Evolutionary conservation across 192 early-diverging fungal genomes (phyloP), one percentile per base, ranked within the genome.

Genomic region (Dispira parvispora): DNA sequence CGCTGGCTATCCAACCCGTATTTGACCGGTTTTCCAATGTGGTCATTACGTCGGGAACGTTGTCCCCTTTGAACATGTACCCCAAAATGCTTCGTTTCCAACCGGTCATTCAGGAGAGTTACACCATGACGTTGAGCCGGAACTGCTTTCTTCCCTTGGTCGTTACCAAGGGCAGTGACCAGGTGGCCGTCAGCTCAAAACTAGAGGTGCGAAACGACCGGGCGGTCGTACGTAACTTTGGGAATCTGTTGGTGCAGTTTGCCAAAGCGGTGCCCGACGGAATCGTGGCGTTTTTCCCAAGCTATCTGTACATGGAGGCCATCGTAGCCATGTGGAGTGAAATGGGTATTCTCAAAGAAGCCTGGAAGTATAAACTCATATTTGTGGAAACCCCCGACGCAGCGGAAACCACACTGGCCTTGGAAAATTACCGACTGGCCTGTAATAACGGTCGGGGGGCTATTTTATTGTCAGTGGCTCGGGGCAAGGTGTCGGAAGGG

Each of bases 361-460:
- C 94, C 42, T 86, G 94, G 78, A 97, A 94, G 68, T 83, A 91
- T 68, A 99, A 99, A 73, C 77, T 99, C 21, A 92, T 99, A n/a
- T 97, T 98, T 72, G 92, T 99, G 50, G 97, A 99, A 67, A 99
- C 97, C 6, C 97, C 97, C 3, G 95, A 98, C 77, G 93, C 95
- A 0, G 86, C 92, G 23, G 97, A 99, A 70, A 99, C 97, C 0
- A 89, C 84, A 32, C 68, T 98, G 14, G 97, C 95, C 0, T 67
- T 99, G 56, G 90, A 94, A 45, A 99, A 95, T 69, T 99, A 98
- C 71, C 80, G 95, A 55, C 75, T 77, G 46, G 89, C 87, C 62
- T 99, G 97, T 71, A 88, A 96, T 70, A 99, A 98, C 75, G 97
- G 97, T 3, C 87, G 97, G 27, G 97, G 97, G 3, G 97, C 97